Percentiles rank a stretch among this genome's conserved stretches.
Evolutionary conservation across 2,329 filamentous ascomycete genomes (phyloP).

Genomic region (Neocucurbitaria cava): DNA sequence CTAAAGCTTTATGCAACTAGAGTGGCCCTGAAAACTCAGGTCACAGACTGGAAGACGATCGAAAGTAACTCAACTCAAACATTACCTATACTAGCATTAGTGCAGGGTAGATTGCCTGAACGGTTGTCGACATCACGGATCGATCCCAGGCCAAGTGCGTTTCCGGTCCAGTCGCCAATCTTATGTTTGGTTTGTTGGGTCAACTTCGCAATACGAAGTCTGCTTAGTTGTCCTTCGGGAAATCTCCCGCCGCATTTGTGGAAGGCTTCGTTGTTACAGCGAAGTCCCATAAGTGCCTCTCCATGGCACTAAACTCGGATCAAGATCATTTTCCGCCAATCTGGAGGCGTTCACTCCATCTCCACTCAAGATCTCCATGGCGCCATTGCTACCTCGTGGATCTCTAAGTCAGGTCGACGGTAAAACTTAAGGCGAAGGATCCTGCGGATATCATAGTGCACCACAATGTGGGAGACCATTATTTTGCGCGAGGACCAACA

Average conservation of each 20-base stretch:
- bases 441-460: slow-evolving; percentile 54
- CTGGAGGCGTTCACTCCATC: slow-evolving; percentile 10
- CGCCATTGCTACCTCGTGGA: slow-evolving; percentile 51
- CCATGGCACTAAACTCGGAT: slow-evolving; percentile 51
- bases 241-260: slow-evolving; percentile 40
- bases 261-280: slow-evolving; percentile 52
- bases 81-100: not conserved
- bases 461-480: slow-evolving; percentile 14
- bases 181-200: slow-evolving; percentile 7
- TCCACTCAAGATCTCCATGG: no score
- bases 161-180: not conserved
- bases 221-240: no score
- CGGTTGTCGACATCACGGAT: not conserved
- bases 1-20: no score
- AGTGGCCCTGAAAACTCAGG: no score
- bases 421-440: slow-evolving; percentile 57
- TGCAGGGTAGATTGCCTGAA: not conserved
- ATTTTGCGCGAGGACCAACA: slow-evolving; percentile 56
- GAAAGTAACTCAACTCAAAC: no score
- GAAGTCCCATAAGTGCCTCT: slow-evolving; percentile 47
- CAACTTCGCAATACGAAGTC: slow-evolving; percentile 4
- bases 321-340: slow-evolving; percentile 34
- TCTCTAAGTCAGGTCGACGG: slow-evolving; percentile 51
- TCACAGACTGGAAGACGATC: no score
- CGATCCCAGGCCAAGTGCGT: slow-evolving; percentile 2